phyloP scores from a whole-genome alignment of 306 rosid genomes.

The Gleditsia sinensis region DNA sequence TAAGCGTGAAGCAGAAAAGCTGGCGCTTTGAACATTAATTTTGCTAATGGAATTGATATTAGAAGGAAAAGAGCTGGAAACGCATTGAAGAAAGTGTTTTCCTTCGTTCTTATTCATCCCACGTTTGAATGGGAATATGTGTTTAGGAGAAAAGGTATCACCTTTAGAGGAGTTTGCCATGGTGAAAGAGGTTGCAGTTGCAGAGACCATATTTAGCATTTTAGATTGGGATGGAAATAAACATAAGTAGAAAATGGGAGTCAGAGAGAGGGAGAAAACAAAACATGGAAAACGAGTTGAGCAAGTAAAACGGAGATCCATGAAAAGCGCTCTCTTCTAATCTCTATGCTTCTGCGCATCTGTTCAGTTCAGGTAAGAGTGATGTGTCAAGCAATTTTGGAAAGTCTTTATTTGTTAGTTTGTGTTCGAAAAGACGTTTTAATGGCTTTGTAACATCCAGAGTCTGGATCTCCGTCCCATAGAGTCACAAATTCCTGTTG shows the following conservation, averaged over 20 bases:
- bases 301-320: not conserved
- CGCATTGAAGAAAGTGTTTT: not conserved
- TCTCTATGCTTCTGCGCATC: not conserved
- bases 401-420: too few species aligned
- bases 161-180: not conserved
- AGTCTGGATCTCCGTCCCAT: too few species aligned
- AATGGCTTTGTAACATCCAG: not conserved
- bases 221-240: not conserved
- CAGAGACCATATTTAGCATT: not conserved
- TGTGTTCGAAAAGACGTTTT: too few species aligned
- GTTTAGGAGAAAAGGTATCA: not conserved
- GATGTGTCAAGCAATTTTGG: not conserved
- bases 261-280: not conserved
- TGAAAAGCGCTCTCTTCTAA: not conserved
- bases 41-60: not conserved
- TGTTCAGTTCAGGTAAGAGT: not conserved
- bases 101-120: not conserved
- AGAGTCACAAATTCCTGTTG: too few species aligned
- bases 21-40: constrained; percentile 9
- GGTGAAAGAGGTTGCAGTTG: not conserved
- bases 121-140: not conserved
- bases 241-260: not conserved
- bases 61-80: not conserved
- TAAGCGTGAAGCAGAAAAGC: too few species aligned
- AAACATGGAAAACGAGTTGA: not conserved